Percentiles rank a stretch among this genome's conserved stretches.
Evolutionary conservation across 2,329 filamentous ascomycete species (phyloP).

Genomic region (Fusarium haematococcum): DNA sequence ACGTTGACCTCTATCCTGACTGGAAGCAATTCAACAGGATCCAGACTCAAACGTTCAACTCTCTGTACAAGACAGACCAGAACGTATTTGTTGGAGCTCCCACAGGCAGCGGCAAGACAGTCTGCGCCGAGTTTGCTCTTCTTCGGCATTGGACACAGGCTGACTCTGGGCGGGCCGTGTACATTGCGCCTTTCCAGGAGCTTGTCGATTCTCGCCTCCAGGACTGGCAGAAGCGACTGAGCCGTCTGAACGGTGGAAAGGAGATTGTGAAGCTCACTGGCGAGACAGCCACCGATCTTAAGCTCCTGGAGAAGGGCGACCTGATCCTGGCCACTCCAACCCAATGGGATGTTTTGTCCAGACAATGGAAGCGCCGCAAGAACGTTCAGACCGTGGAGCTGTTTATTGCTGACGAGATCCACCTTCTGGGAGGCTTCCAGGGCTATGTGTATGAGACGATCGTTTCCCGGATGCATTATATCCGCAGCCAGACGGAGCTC

Average conservation of each 20-base stretch:
- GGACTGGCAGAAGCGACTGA: slow-evolving; percentile 86
- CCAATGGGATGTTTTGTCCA: slow-evolving; percentile 96
- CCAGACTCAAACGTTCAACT: slow-evolving; percentile 97
- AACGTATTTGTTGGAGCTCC: slow-evolving; percentile 95
- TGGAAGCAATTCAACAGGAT: slow-evolving; percentile 96
- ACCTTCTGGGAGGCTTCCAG: slow-evolving; percentile 86
- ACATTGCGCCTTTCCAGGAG: slow-evolving; percentile 95
- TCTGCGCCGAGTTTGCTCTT: slow-evolving; percentile 94
- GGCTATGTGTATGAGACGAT: slow-evolving; percentile 96
- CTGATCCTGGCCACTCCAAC: slow-evolving; percentile 90
- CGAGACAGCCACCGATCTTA: slow-evolving; percentile 90
- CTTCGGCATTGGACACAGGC: slow-evolving; percentile 81
- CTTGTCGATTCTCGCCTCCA: slow-evolving; percentile 84
- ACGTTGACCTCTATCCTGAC: slow-evolving; percentile 81
- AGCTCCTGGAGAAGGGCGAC: slow-evolving; percentile 87
- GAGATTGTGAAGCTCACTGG: slow-evolving; percentile 93
- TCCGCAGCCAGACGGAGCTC: slow-evolving; percentile 87
- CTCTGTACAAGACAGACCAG: slow-evolving; percentile 89
- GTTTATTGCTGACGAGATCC: slow-evolving; percentile 95
- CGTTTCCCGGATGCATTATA: slow-evolving; percentile 98
- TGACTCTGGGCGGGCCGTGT: slow-evolving; percentile 80
- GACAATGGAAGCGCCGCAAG: slow-evolving; percentile 96
- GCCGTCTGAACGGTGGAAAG: slow-evolving; percentile 82
- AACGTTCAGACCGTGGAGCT: slow-evolving; percentile 91
- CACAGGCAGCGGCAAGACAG: slow-evolving; percentile 94